phyloP scores from a whole-genome alignment of 75 land plant species.

The Ceratopteris richardii region DNA sequence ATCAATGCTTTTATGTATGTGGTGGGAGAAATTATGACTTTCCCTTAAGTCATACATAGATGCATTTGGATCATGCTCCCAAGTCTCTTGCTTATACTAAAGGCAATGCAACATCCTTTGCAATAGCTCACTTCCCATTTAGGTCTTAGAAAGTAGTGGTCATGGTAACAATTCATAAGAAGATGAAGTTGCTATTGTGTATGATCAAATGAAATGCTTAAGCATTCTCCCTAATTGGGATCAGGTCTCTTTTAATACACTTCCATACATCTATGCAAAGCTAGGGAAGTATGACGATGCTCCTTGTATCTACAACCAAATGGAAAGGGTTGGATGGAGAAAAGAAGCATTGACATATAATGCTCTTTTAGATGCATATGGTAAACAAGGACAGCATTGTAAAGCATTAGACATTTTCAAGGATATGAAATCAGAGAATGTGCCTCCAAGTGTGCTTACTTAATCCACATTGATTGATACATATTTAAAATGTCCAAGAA shows the following conservation, averaged over 20 bases:
- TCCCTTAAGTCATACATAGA: constrained; percentile 59
- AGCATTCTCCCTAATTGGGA: constrained; percentile 65
- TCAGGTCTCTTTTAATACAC: constrained; percentile 81
- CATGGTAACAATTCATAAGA: too few relatives aligned
- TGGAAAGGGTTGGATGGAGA: constrained; percentile 71
- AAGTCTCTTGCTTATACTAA: constrained; percentile 75
- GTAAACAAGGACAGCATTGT: constrained; percentile 78
- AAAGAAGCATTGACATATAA: constrained; percentile 92
- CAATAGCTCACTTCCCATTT: too few relatives aligned
- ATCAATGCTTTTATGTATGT: constrained; percentile 75
- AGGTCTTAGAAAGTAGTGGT: too few relatives aligned
- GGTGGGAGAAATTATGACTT: constrained; percentile 82
- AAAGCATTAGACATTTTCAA: constrained; percentile 47
- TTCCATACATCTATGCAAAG: constrained; percentile 75
- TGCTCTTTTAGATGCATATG: constrained; percentile 83
- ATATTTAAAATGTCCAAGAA: too few relatives aligned
- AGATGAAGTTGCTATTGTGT: constrained; percentile 59
- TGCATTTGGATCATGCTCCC: constrained; percentile 82
- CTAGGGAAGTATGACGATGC: constrained; percentile 86
- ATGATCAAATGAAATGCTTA: constrained; percentile 63
- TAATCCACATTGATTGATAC: constrained; percentile 86
- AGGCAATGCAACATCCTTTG: too few relatives aligned
- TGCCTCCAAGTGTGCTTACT: constrained; percentile 74
- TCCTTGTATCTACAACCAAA: constrained; percentile 54
- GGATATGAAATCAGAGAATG: constrained; percentile 54